A percentile compares a stretch with the other conserved stretches of the same genome.
phyloP scores from a whole-genome alignment of 2,329 filamentous ascomycete genomes.

The Colletotrichum melonis region DNA sequence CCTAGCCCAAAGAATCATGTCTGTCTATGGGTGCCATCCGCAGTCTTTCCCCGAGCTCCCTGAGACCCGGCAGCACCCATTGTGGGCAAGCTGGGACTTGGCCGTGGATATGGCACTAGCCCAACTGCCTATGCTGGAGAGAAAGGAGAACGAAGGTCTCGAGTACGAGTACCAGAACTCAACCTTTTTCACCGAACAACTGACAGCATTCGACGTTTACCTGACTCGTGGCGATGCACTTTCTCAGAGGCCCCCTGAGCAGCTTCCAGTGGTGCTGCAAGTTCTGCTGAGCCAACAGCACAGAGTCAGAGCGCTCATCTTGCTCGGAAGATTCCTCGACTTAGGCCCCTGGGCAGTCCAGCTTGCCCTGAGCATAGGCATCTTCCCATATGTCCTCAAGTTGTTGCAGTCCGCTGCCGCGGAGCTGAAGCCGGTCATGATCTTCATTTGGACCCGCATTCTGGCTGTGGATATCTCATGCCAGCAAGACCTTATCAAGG shows the following conservation, averaged over 20 bases:
- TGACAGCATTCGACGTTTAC: constrained; percentile 97
- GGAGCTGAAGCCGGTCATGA: constrained; percentile 97
- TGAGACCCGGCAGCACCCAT: constrained; percentile 91
- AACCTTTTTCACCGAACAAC: constrained; percentile 94
- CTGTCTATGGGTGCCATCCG: constrained; percentile 94
- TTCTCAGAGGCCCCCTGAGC: constrained; percentile 88
- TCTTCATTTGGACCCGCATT: constrained; percentile 98
- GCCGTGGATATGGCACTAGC: constrained; percentile 95
- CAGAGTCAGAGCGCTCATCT: constrained; percentile 86
- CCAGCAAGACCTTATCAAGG: constrained; percentile 93
- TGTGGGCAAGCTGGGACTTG: constrained; percentile 98
- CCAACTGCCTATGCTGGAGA: constrained; percentile 88
- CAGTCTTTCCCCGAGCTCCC: constrained; percentile 93
- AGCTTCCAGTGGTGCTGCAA: constrained; percentile 95
- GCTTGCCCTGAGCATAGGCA: constrained; percentile 94
- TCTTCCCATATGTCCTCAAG: constrained; percentile 99
- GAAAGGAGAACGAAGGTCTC: constrained; percentile 76
- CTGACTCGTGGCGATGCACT: constrained; percentile 83
- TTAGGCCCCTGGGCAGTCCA: constrained; percentile 99
- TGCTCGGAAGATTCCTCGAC: constrained; percentile 93
- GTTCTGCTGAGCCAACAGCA: constrained; percentile 97
- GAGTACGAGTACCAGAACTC: constrained; percentile 96
- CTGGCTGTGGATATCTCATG: constrained; percentile 95
- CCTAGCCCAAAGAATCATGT: constrained; percentile 94
- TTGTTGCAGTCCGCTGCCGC: constrained; percentile 93